Base-by-base conservation (phyloP, 73 alveolate genomes). In the Symbiodinium pilosum region DNA sequence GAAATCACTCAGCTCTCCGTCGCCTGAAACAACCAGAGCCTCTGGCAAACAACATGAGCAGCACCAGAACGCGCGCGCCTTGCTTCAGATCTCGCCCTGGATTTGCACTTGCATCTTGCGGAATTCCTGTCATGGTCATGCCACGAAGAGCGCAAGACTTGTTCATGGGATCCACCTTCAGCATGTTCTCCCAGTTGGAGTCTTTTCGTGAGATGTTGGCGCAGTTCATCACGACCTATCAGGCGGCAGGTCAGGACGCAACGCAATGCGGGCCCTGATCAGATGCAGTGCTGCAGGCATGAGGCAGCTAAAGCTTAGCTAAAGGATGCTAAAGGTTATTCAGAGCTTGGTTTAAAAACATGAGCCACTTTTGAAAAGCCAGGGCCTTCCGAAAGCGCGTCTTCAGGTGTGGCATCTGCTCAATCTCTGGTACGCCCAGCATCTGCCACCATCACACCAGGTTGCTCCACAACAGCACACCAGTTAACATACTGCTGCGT, bases 401-500 rank as follows among this genome's bases (percentile, higher is more conserved):
- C 52, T 91, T 91, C 97, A 91, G 32, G 88, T 91, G 97, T 1
- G 43, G 89, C 97, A 91, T 91, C 77, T 68, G 38, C 77, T 91
- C 97, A 43, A 91, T 91, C 88, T 91, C 97, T 3, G 97, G 97
- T 52, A 91, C 97, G 51, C 97, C 97, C 89, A 91, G 81, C 97
- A 91, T 91, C 97, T 89, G 95, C 43, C n/a, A n/a, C n/a, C n/a
- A n/a, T n/a, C n/a, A n/a, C n/a, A n/a, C n/a, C n/a, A n/a, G n/a
- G n/a, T n/a, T n/a, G 21, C 68, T 16, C 68, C 18, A 54, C 71
- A 54, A 24, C 20, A 54, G 3, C 28, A 54, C 73, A 54, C 73
- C 24, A 24, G 73, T 54, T 26, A n/a, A 9, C 73, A 54, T 54
- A n/a, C n/a, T n/a, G n/a, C n/a, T n/a, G 73, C 73, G 26, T 30